Conservation (phyloP, 257 asterid genomes). For the Oldenlandia corymbosa region DNA sequence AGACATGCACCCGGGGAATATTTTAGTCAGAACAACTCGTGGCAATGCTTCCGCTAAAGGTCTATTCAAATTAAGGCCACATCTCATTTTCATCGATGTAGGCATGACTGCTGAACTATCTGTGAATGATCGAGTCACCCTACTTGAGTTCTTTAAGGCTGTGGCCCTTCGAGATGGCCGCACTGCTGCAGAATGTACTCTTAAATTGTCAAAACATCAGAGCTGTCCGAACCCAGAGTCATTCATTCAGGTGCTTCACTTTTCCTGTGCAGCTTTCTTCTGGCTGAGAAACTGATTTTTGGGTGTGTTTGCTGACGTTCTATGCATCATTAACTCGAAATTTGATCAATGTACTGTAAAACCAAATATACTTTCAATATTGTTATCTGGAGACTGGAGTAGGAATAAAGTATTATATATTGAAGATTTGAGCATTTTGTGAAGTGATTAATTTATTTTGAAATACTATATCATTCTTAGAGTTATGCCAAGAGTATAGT, state of each 20-base stretch:
- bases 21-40: slow-evolving; percentile 59
- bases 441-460: background rate
- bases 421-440: background rate
- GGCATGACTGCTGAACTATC: slow-evolving; percentile 99
- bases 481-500: background rate
- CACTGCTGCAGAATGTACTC: slow-evolving; percentile 77
- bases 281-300: background rate
- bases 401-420: background rate
- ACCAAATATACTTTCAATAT: background rate
- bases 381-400: background rate
- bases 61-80: slow-evolving; percentile 68
- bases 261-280: slow-evolving; percentile 10
- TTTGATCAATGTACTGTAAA: background rate
- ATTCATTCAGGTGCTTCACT: slow-evolving; percentile 59
- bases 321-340: background rate
- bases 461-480: background rate
- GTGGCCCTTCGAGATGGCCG: slow-evolving; percentile 87
- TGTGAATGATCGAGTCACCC: slow-evolving; percentile 53
- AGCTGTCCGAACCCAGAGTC: slow-evolving; percentile 71
- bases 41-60: slow-evolving; percentile 35
- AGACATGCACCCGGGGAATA: slow-evolving; percentile 99
- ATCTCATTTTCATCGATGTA: slow-evolving; percentile 80
- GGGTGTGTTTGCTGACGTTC: background rate
- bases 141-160: slow-evolving; percentile 82
- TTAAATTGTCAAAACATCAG: slow-evolving; percentile 70